Evolutionary conservation across 2,329 filamentous ascomycete genomes (phyloP), one percentile per base, ranked within the genome.

Genomic region (Alternaria gansuensis): DNA sequence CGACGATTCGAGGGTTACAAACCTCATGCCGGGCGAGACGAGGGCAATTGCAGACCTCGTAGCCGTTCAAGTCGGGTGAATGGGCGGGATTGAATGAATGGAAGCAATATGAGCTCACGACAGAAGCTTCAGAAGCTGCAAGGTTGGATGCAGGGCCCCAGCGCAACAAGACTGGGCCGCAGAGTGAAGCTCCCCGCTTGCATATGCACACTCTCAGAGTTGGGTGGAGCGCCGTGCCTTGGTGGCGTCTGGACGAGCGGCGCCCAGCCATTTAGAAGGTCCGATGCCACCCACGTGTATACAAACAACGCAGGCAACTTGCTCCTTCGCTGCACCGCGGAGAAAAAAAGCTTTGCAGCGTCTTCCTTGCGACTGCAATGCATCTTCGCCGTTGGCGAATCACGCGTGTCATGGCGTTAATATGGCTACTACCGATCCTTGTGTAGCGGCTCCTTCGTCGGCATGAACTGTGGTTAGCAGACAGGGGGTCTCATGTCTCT

Each of bases 21-120:
- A 58, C 55, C 55, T 58, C 72, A 75, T 75, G 64, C 40, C 62
- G 63, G 62, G 65, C 63, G 46, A 58, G 51, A 43, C 41, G 39
- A 44, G 49, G 41, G 57, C 59, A 59, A 66, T 54, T 57, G 56
- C 57, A 40, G 11, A 36, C 37, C 50, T 52, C 48, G 23, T 31
- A 23, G 50, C 17, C 44, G 44, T 46, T 24, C 10, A n/a, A 23
- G 26, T 29, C 17, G 17, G 17, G 23, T 39, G 17, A 10, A 11
- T 39, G 37, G 10, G 26, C 39, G 52, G 33, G 40, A 54, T 36
- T 14, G 54, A 56, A 48, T 53, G 55, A 54, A 36, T 49, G 59
- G 48, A 51, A 55, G 57, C 51, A 57, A 62, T 56, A 51, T 48
- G 34, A 45, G 45, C 31, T 36, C 44, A 44, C 37, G 60, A 23